Base-by-base conservation (phyloP, 2,329 filamentous ascomycete species). In the Waltergamsia citrina region DNA sequence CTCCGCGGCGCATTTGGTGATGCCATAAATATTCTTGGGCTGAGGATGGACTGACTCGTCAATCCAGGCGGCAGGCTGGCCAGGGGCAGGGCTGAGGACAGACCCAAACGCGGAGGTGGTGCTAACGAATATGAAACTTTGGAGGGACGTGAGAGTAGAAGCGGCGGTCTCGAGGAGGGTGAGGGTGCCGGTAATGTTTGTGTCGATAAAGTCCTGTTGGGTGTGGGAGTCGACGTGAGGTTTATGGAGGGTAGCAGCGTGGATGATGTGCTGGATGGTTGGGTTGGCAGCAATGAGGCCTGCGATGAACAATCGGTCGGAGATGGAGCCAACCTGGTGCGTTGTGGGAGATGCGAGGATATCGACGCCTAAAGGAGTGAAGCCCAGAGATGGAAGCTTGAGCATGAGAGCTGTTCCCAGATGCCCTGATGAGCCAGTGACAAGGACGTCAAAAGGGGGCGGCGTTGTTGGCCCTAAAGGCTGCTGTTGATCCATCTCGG, bases 11-110 rank as follows among this genome's bases (percentile, higher is more conserved):
- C 56, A 50, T 32, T 70, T 70, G 14, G 65, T 69, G 4, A 56
- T 54, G 35, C 66, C 66, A 41, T 68, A 67, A 29, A 67, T 63
- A 44, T 68, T 68, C 38, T 67, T 67, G 3, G 63, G 62, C 15
- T 52, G 41, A 1, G 62, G 58, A 0, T 49, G 47, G 7, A 65
- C 56, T 0, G 39, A 24, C 42, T 67, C 64, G 42, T 59, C 50
- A 40, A 67, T 67, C 62, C 62, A 65, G 2, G 51, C 59, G 0
- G 63, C 62, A 2, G 62, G 59, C 0, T 38, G 32, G 2, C 59
- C 59, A 0, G 48, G 49, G 2, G 38, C 32, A 0, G 62, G 59
- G 33, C 53, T 54, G 7, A 67, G 46, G 1, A 62, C 61, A 1
- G 43, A 38, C 17, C 64, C 63, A 18, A 66, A 66, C 1, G 59